Conservation (phyloP, 2,329 filamentous ascomycete species). For the Colletotrichum lini region DNA sequence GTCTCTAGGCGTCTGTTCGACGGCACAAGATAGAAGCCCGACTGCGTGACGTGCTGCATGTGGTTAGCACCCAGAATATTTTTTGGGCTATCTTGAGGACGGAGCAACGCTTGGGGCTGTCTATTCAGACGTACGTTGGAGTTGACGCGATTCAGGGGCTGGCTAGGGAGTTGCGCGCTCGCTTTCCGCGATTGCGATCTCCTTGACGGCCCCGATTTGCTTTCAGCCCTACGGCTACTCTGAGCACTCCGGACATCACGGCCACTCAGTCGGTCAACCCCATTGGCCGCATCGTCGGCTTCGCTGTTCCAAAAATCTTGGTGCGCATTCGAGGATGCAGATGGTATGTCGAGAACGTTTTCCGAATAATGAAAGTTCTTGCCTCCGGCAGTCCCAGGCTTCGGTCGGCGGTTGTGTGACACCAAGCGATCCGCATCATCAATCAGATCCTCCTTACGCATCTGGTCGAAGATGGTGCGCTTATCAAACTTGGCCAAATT, state of each 20-base stretch:
- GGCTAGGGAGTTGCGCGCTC: constrained; percentile 58
- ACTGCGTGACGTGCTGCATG: constrained; percentile 47
- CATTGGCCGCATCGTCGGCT: constrained; percentile 72
- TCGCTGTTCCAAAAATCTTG: constrained; percentile 82
- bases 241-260: constrained; percentile 67
- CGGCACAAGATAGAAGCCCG: constrained; percentile 68
- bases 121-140: constrained; percentile 57
- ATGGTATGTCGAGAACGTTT: constrained; percentile 83
- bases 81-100: constrained; percentile 34
- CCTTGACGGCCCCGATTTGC: constrained; percentile 63
- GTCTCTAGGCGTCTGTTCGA: constrained; percentile 73
- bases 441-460: constrained; percentile 87
- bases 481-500: constrained; percentile 97
- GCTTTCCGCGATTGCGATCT: constrained; percentile 72
- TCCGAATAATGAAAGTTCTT: constrained; percentile 95
- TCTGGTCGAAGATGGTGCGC: constrained; percentile 89
- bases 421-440: constrained; percentile 94
- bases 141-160: constrained; percentile 63
- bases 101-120: constrained; percentile 34
- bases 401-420: constrained; percentile 82
- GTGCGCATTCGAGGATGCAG: constrained; percentile 55
- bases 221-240: constrained; percentile 65
- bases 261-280: constrained; percentile 62
- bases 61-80: constrained; percentile 48
- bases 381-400: constrained; percentile 80